These are phyloP conservation scores for Blastocystis sp. DNA, from an alignment of 352 stramenopile genomes.

Conservation along the genomic window DNA sequence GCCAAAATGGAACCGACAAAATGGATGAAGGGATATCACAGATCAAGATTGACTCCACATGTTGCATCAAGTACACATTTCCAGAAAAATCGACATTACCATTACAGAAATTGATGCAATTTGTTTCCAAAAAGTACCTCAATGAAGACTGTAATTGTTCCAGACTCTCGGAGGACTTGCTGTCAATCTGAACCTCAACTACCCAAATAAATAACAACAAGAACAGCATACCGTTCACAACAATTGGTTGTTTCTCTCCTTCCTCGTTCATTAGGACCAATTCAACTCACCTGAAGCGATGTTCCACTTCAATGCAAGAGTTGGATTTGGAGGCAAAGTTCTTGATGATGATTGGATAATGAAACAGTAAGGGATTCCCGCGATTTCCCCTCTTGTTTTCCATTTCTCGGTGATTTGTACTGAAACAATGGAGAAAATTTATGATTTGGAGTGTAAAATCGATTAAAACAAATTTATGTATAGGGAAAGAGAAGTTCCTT, in stretches of 20 bases:
- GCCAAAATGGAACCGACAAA: constrained; percentile 63
- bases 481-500: constrained; percentile 46
- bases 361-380: background rate
- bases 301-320: background rate
- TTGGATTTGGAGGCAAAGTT: background rate
- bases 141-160: constrained; percentile 36
- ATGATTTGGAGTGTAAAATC: constrained; percentile 38
- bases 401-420: too few relatives aligned
- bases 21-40: constrained; percentile 66
- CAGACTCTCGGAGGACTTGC: constrained; percentile 7
- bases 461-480: background rate
- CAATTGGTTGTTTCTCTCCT: background rate
- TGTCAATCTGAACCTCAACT: constrained; percentile 42
- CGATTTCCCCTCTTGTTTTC: too few relatives aligned
- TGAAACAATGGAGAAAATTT: constrained; percentile 21
- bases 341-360: background rate
- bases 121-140: constrained; percentile 65
- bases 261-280: background rate
- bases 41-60: constrained; percentile 68
- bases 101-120: constrained; percentile 62
- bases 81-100: constrained; percentile 65
- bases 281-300: background rate
- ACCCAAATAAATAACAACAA: background rate
- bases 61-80: constrained; percentile 63
- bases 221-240: background rate